Conservation (phyloP, 1,284 basidiomycete species). For the Boletus semigastroideus region DNA sequence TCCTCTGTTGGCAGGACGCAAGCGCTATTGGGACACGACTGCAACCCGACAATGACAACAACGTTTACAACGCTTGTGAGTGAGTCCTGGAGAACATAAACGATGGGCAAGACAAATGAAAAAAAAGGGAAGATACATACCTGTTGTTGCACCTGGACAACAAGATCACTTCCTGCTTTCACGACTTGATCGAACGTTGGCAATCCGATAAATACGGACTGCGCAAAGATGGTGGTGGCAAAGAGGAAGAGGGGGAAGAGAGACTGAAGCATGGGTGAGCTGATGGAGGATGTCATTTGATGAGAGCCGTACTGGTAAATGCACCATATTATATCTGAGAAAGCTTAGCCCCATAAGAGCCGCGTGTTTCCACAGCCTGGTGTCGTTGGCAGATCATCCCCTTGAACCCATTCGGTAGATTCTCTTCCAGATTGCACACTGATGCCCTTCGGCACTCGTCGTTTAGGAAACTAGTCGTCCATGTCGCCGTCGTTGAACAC, state of each 20-base stretch:
- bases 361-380: no score
- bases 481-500: no score
- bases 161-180: constrained; percentile 14
- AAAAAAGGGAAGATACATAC: constrained; percentile 20
- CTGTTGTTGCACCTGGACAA: constrained; percentile 26
- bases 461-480: no score
- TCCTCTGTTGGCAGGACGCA: constrained; percentile 13
- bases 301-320: no score
- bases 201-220: constrained; percentile 15
- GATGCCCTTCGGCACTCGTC: no score
- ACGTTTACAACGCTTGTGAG: constrained; percentile 29
- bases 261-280: constrained; percentile 12
- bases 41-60: constrained; percentile 31
- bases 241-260: constrained; percentile 14
- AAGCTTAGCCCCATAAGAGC: neutral
- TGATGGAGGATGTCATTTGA: no score
- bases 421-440: no score
- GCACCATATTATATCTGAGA: no score
- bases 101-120: neutral
- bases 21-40: constrained; percentile 21
- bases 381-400: no score
- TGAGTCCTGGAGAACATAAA: constrained; percentile 13
- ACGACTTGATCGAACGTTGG: constrained; percentile 12
- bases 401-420: no score
- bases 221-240: constrained; percentile 19